A percentile compares a stretch with the other conserved stretches of the same genome.
phyloP scores from a whole-genome alignment of 176 grass and related monocot genomes.

The Rhynchospora pubera region DNA sequence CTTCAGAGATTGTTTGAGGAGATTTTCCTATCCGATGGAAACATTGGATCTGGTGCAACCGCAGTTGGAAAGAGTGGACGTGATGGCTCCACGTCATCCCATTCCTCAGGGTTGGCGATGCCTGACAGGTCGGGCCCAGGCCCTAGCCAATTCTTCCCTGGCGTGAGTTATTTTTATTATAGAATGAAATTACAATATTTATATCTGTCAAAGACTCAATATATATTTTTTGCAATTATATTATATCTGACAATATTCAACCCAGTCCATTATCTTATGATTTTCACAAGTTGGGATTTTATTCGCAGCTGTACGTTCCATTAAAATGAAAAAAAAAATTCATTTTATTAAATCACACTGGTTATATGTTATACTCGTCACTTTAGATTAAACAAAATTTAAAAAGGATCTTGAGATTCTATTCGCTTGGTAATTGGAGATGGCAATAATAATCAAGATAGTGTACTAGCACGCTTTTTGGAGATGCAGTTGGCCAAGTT shows the following conservation, averaged over 20 bases:
- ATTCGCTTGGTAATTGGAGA: background rate
- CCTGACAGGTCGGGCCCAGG: background rate
- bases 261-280: background rate
- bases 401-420: background rate
- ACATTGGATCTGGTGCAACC: background rate
- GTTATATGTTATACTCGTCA: background rate
- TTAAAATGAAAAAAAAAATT: background rate
- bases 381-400: background rate
- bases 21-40: slow-evolving; percentile 53
- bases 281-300: background rate
- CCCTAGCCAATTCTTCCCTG: background rate
- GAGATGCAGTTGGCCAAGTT: background rate
- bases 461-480: background rate
- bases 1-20: slow-evolving; percentile 72
- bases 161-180: background rate
- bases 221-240: background rate
- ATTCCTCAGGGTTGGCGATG: background rate
- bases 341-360: background rate
- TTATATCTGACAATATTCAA: background rate
- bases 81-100: background rate
- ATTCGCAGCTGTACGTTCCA: background rate
- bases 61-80: background rate
- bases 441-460: background rate
- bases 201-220: background rate
- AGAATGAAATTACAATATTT: background rate